Evolutionary conservation across 2,329 filamentous ascomycete species (phyloP), one percentile per base, ranked within the genome.

Genomic region (Fonsecaea erecta): DNA sequence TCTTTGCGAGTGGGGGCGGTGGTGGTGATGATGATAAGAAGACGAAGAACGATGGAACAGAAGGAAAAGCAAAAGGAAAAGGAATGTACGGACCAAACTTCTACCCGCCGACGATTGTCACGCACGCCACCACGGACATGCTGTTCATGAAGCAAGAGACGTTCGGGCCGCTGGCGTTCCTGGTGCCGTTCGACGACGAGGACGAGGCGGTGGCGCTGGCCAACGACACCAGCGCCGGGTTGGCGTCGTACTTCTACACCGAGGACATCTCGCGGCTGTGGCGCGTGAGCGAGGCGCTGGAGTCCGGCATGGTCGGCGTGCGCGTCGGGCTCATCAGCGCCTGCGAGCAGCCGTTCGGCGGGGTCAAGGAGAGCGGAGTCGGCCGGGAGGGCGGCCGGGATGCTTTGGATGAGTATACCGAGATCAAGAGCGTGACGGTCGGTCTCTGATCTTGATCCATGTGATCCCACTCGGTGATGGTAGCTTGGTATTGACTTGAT

Each of bases 101-200:
- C 75, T 87, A 96, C 69, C 87, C 87, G 74, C 93, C 93, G 14
- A 93, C 90, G 4, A 84, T 97, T 26, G 82, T 97, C 64, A 89
- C 86, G 9, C 85, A 88, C 70, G 91, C 94, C 67, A 86, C 93
- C 11, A 18, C 96, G 79, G 83, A 82, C 66, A 96, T 96, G 93
- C 80, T 81, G 4, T 89, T 96, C 67, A 96, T 97, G 91, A 91
- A 83, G 18, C 92, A 96, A 70, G 93, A 97, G 81, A 97, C 93
- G 0, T 97, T 97, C 74, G 93, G 93, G 0, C 93, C 93, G 0
- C 87, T 97, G 14, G 72, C 70, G 16, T 63, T 52, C 51, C 70
- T 98, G 81, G 97, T 92, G 82, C 92, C 82, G 68, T 81, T 77
- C 46, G 57, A 73, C 6, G 70, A 66, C 1, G 75, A 77, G 58